phyloP scores from a whole-genome alignment of 2,329 filamentous ascomycete species.

The Nothophaeocryptopus gaeumannii region DNA sequence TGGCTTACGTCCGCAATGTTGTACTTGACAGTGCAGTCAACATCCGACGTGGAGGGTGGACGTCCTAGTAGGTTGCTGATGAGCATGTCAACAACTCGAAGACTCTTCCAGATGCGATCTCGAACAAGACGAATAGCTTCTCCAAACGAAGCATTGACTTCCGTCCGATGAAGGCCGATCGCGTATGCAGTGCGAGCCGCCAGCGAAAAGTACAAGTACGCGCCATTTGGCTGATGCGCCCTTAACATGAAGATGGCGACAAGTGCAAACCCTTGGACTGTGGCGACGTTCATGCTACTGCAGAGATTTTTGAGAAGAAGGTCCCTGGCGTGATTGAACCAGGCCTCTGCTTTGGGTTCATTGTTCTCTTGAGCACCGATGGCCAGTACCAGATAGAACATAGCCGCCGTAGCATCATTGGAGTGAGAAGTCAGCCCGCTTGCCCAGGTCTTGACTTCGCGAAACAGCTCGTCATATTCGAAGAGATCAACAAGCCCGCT shows the following conservation, averaged over 20 bases:
- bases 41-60: slow-evolving; percentile 54
- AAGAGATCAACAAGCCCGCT: slow-evolving; percentile 51
- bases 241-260: slow-evolving; percentile 54
- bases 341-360: slow-evolving; percentile 45
- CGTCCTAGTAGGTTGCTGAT: slow-evolving; percentile 52
- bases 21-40: slow-evolving; percentile 47
- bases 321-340: slow-evolving; percentile 47
- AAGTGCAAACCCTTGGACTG: slow-evolving; percentile 52
- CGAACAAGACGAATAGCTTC: slow-evolving; percentile 20
- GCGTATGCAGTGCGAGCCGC: slow-evolving; percentile 54
- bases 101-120: slow-evolving; percentile 53
- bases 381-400: slow-evolving; percentile 52
- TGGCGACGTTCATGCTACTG: slow-evolving; percentile 50
- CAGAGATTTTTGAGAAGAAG: slow-evolving; percentile 47
- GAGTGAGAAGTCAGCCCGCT: slow-evolving; percentile 7
- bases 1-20: slow-evolving; percentile 2
- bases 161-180: slow-evolving; percentile 52
- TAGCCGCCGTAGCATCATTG: slow-evolving; percentile 45
- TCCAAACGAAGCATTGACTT: slow-evolving; percentile 52
- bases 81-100: slow-evolving; percentile 52
- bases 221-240: slow-evolving; percentile 52
- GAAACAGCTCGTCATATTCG: slow-evolving; percentile 37
- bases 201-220: slow-evolving; percentile 50
- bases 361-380: slow-evolving; percentile 48
- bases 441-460: slow-evolving; percentile 32